These are phyloP conservation scores for Bombardia bombarda DNA, from an alignment of 495 filamentous ascomycete genomes.

Conservation along the genomic window DNA sequence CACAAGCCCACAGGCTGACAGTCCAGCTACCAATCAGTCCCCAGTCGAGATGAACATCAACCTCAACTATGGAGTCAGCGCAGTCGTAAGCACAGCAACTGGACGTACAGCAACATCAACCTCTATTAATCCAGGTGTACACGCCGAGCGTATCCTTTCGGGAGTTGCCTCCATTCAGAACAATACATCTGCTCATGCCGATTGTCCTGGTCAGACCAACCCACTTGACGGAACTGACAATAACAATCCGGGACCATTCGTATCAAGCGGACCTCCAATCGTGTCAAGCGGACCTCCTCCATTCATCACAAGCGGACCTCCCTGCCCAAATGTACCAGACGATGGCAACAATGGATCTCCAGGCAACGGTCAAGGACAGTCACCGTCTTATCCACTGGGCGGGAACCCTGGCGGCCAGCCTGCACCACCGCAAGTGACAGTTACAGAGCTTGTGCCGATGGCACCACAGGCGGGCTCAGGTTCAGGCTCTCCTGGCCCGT, in stretches of 20 bases:
- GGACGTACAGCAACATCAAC: too few species aligned
- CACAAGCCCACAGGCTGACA: background rate
- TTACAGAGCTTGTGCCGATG: background rate
- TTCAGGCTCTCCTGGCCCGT: too few species aligned
- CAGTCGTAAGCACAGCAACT: background rate
- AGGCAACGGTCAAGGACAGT: conserved; percentile 1
- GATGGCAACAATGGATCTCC: background rate
- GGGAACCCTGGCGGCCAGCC: background rate
- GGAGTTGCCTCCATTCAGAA: background rate
- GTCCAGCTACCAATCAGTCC: background rate
- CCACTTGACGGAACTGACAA: conserved; percentile 1
- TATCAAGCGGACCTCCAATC: conserved; percentile 8
- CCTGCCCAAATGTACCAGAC: background rate
- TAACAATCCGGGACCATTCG: conserved; percentile 7
- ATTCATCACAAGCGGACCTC: conserved; percentile 5
- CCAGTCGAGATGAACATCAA: conserved; percentile 19
- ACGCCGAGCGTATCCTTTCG: conserved; percentile 3
- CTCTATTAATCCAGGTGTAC: conserved; percentile 6
- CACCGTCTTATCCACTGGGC: background rate
- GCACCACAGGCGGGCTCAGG: too few species aligned
- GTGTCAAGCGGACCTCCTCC: conserved; percentile 5
- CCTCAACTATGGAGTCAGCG: conserved; percentile 8
- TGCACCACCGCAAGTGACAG: background rate
- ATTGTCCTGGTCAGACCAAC: conserved; percentile 2
- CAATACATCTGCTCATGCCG: conserved; percentile 2